Evolutionary conservation across 2,329 filamentous ascomycete genomes (phyloP), one percentile per base, ranked within the genome.

Genomic region (Bisporella sp.): DNA sequence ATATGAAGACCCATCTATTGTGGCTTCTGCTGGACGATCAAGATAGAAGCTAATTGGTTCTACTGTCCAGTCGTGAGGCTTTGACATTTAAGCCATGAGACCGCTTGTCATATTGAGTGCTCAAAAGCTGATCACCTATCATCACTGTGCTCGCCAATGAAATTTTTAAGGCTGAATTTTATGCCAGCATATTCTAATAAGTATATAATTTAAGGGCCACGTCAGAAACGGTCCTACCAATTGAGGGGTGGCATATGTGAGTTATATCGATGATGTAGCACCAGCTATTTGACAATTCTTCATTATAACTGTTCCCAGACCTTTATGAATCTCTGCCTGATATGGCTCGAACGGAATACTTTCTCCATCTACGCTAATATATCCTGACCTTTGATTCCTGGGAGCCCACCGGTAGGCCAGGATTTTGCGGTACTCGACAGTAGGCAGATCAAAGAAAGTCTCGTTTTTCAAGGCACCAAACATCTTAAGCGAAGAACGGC

Each of bases 361-460:
- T 70, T 97, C 92, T 33, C 92, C 92, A 63, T 96, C 92, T 55
- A 96, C 89, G 65, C 88, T 92, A 64, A 96, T 93, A 66, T 87
- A 91, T 3, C 91, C 91, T 53, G 82, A 76, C 37, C 78, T 71
- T 58, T 82, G 76, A 54, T 84, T 69, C 44, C 78, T 80, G 0
- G 92, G 92, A 3, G 82, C 82, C 54, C 96, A 83, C 41, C 92
- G 78, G 64, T 91, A 96, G 0, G 84, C 91, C 13, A 77, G 76
- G 1, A 95, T 77, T 66, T 97, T 96, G 60, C 82, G 79, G 66
- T 95, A 91, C 11, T 77, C 74, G 7, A 95, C 84, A 39, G 87
- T 77, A 0, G 81, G 76, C 62, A 86, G 80, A 63, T 92, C 85
- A 58, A 95, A 93, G 59, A 93, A 85, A 3, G 76, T 78, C 45